Base-by-base conservation (phyloP, 1,139 yeast species). In the Suhomyces chickasaworum region DNA sequence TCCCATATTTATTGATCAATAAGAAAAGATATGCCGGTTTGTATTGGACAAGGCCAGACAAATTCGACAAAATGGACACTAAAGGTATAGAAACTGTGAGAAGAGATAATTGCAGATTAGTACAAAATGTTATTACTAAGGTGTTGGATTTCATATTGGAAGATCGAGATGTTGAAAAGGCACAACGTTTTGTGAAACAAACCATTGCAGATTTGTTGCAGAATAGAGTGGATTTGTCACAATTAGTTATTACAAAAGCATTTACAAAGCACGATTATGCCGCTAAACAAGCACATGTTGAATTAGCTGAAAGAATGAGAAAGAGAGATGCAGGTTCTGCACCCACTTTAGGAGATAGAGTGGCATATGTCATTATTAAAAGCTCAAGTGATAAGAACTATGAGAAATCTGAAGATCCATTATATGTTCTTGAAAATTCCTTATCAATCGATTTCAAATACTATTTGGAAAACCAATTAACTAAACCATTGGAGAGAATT, bases 31-130 rank as follows among this genome's bases (percentile, higher is more conserved):
- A 95, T 61, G 99, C 99, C 1, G 99, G 99, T 0, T 73, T 95
- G 44, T 93, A 85, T 63, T 95, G 99, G 99, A 93, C 99, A 0
- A 80, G 80, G 39, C 87, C 97, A 0, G 82, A 89, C 12, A 89
- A 88, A 53, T 89, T 81, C 60, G 99, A 95, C 65, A 95, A 93
- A 67, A 86, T 95, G 93, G 99, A 95, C 65, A 95, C 98, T 27
- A 95, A 95, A 62, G 99, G 99, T 66, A 87, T 95, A 53, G 99
- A 95, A 60, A 93, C 99, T 0, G 99, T 95, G 37, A 83, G 99
- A 66, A 84, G 99, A 73, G 99, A 95, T 63, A 95, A 95, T 57
- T 95, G 99, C 66, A 80, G 96, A 39, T 73, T 95, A 53, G 99
- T 95, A 2, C 97, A 91, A 55, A 86, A 89, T 59, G 98, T 95